Evolutionary conservation across 2,329 filamentous ascomycete species (phyloP).

Genomic region (Cryphonectria carpinicola): DNA sequence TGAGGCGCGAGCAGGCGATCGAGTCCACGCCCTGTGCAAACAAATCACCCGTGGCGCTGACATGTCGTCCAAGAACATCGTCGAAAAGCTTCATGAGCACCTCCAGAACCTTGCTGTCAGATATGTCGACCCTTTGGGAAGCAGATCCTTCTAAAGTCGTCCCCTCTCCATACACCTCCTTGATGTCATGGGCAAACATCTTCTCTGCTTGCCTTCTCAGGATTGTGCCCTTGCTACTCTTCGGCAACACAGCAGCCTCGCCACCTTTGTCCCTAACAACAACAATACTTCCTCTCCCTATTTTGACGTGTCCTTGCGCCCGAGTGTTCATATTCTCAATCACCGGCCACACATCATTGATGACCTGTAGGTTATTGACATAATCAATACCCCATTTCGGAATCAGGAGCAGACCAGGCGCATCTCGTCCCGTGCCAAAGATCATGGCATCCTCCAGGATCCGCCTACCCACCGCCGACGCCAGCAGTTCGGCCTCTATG

Average conservation of each 20-base stretch:
- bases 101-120: conserved; percentile 41
- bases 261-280: conserved; percentile 42
- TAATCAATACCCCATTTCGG: conserved; percentile 36
- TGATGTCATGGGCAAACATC: conserved; percentile 51
- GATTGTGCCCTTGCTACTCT: conserved; percentile 67
- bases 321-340: conserved; percentile 53
- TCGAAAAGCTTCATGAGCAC: conserved; percentile 41
- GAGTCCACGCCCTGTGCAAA: conserved; percentile 65
- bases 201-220: conserved; percentile 56
- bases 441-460: conserved; percentile 59
- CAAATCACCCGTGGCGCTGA: conserved; percentile 51
- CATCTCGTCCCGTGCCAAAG: conserved; percentile 62
- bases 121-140: conserved; percentile 27
- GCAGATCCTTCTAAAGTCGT: background rate
- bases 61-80: conserved; percentile 35
- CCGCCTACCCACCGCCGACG: conserved; percentile 37
- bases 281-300: conserved; percentile 55
- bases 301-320: conserved; percentile 54
- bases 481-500: conserved; percentile 58
- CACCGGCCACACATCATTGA: conserved; percentile 46
- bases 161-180: conserved; percentile 45
- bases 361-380: conserved; percentile 40
- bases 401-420: conserved; percentile 61
- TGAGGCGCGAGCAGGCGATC: conserved; percentile 57
- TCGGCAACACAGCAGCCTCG: conserved; percentile 47